These are phyloP conservation scores for Metarhizium guizhouense DNA, from an alignment of 2,329 filamentous ascomycete species.

Conservation along the genomic window DNA sequence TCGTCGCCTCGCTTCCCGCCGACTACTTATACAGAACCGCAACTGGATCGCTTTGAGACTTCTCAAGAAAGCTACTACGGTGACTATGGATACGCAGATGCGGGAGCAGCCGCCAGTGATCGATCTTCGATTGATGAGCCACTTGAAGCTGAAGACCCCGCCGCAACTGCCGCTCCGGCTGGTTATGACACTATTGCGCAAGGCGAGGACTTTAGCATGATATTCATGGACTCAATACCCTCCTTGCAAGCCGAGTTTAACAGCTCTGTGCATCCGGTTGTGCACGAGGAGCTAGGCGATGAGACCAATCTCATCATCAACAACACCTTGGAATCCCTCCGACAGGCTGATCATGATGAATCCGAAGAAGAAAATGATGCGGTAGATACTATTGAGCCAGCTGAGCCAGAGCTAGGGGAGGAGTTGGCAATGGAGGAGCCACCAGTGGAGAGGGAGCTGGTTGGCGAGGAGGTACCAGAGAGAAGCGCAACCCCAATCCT, in stretches of 20 bases:
- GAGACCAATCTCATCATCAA: slow-evolving; percentile 49
- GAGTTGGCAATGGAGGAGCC: slow-evolving; percentile 8
- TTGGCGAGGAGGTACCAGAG: neutral
- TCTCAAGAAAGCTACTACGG: slow-evolving; percentile 18
- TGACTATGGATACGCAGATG: slow-evolving; percentile 8
- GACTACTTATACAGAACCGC: neutral
- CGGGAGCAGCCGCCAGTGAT: slow-evolving; percentile 22
- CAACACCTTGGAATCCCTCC: slow-evolving; percentile 41
- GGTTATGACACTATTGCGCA: slow-evolving; percentile 35
- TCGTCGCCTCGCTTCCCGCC: slow-evolving; percentile 9
- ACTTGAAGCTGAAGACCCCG: slow-evolving; percentile 2
- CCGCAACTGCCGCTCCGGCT: slow-evolving; percentile 11
- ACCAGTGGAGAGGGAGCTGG: slow-evolving; percentile 11
- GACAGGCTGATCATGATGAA: slow-evolving; percentile 19
- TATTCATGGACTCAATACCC: slow-evolving; percentile 45
- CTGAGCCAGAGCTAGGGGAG: slow-evolving; percentile 3
- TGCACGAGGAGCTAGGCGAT: slow-evolving; percentile 41
- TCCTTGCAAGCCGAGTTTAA: slow-evolving; percentile 36
- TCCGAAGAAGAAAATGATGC: slow-evolving; percentile 1
- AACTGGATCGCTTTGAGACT: slow-evolving; percentile 5
- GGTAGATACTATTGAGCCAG: slow-evolving; percentile 4
- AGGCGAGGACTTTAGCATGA: slow-evolving; percentile 52
- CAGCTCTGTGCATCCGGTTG: slow-evolving; percentile 22
- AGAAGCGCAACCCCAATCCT: neutral
- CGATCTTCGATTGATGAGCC: slow-evolving; percentile 24